phyloP scores from a whole-genome alignment of 352 stramenopile genomes.

The Globisporangium heterothallicum region DNA sequence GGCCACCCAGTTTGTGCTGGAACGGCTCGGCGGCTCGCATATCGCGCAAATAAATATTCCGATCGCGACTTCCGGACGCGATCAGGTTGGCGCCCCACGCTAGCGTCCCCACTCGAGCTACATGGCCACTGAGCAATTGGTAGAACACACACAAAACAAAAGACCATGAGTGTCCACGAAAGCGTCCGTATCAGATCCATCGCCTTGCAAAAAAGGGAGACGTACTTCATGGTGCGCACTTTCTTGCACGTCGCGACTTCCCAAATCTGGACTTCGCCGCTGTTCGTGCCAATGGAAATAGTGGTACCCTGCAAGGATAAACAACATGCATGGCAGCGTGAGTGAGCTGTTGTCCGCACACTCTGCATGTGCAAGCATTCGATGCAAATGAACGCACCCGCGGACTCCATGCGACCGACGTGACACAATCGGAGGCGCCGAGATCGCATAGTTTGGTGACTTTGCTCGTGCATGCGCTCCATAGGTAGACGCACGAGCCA shows the following conservation, averaged over 20 bases:
- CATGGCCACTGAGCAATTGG: slow-evolving; percentile 64
- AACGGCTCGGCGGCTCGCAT: slow-evolving; percentile 63
- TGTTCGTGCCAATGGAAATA: slow-evolving; percentile 91
- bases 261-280: slow-evolving; percentile 94
- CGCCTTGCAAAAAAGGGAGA: neutral
- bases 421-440: slow-evolving; percentile 74
- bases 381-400: slow-evolving; percentile 36
- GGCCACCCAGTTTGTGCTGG: slow-evolving; percentile 49
- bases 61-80: slow-evolving; percentile 93
- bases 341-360: slow-evolving; percentile 2
- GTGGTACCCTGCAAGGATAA: slow-evolving; percentile 87
- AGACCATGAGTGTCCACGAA: slow-evolving; percentile 3
- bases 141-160: slow-evolving; percentile 4
- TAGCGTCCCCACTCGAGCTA: slow-evolving; percentile 90
- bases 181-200: neutral
- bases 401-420: slow-evolving; percentile 93
- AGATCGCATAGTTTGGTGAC: slow-evolving; percentile 94
- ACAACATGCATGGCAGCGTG: neutral
- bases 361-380: slow-evolving; percentile 4
- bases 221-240: slow-evolving; percentile 86
- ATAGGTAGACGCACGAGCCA: slow-evolving; percentile 92
- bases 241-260: slow-evolving; percentile 87
- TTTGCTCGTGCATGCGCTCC: slow-evolving; percentile 90
- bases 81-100: slow-evolving; percentile 90
- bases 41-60: slow-evolving; percentile 92